Evolutionary conservation across 1,284 basidiomycete species (phyloP), one percentile per base, ranked within the genome.

Genomic region (Cystobasidium sp.): DNA sequence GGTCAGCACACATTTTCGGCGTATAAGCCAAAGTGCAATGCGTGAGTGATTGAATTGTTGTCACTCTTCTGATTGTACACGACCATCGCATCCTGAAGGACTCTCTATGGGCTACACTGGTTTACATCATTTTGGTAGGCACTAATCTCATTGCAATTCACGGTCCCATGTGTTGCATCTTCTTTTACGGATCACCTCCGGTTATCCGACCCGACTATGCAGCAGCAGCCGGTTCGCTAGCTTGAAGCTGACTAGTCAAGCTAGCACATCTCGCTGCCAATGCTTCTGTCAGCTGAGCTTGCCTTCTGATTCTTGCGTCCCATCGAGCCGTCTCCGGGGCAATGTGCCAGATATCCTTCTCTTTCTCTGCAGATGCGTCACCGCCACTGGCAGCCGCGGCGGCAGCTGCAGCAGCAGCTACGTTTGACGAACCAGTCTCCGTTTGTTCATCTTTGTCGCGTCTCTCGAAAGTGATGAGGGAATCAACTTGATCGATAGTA

Each of bases 401-500:
- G 12, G 52, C 62, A 47, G 70, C 70, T 6, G 70, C 69, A 6
- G 69, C 69, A 53, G 69, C 68, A n/a, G 68, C 70, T 8, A 73
- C 70, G 44, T 73, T 73, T 8, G 62, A 65, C 6, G 62, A 65
- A 0, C 62, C 70, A 7, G 62, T 73, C 53, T 73, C 70, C 7
- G 62, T 73, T 44, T 73, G 56, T 39, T 65, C 70, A 44, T 73
- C 70, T 31, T 65, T 65, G 43, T 73, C 70, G 1, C 46, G 49
- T 37, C 63, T 47, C n/a, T 78, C 78, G 49, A 81, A 81, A 6
- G 75, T 59, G 73, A 81, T 78, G 1, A 80, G 58, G 2, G 59
- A 18, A 10, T 78, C 76, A 41, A 80, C 75, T 63, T 81, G 80
- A 67, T 81, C 79, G 68, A 81, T 76, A 49, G 77, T 68, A 12